Conservation (phyloP, 441 rosid species). For the Rhodomyrtus psidioides region DNA sequence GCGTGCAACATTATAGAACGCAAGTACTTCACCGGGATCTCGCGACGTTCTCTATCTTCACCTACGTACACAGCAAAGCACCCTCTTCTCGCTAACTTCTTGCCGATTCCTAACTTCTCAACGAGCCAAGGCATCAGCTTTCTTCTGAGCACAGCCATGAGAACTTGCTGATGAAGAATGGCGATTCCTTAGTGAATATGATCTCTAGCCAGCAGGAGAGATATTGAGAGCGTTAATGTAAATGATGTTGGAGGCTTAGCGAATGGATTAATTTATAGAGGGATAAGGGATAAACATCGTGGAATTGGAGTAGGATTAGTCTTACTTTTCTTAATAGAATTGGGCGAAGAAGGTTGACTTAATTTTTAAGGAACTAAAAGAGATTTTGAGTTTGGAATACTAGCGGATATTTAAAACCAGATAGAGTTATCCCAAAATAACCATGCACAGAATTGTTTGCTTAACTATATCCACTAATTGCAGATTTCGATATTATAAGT, state of each 20-base stretch:
- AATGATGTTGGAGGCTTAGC: not conserved
- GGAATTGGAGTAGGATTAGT: not conserved
- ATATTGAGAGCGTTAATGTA: not conserved
- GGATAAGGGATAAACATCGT: not conserved
- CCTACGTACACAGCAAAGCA: not conserved
- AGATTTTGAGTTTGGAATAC: not conserved
- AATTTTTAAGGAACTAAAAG: not conserved
- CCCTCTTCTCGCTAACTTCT: not conserved
- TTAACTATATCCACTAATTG: too few relatives aligned
- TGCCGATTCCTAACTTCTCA: not conserved
- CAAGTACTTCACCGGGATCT: not conserved
- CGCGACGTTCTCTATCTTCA: not conserved
- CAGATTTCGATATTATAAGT: too few relatives aligned
- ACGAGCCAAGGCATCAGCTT: not conserved
- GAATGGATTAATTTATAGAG: not conserved
- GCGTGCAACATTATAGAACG: not conserved
- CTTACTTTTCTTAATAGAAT: not conserved
- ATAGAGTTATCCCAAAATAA: too few relatives aligned
- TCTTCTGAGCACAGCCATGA: not conserved
- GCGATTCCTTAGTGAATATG: not conserved
- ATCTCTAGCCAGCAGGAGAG: not conserved
- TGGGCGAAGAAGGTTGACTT: not conserved
- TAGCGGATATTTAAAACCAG: too few relatives aligned
- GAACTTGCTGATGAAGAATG: not conserved
- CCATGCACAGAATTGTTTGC: too few relatives aligned